A percentile compares a stretch with the other conserved stretches of the same genome.
Evolutionary conservation across 345 rosid genomes (phyloP).

Genomic region (Eucalyptus lansdowneana): DNA sequence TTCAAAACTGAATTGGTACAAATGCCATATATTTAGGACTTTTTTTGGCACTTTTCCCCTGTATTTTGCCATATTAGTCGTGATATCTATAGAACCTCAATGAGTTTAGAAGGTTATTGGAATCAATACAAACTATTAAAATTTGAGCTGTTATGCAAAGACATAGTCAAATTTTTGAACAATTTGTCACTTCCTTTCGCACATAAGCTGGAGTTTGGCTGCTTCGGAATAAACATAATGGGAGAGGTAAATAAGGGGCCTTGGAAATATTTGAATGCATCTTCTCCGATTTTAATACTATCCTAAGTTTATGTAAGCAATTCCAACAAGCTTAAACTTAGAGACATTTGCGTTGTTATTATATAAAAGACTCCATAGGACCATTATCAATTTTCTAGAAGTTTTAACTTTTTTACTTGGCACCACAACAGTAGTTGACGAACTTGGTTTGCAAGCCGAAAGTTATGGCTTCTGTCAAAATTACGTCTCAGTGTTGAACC

Average conservation of each 20-base stretch:
- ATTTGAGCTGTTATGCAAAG: neutral
- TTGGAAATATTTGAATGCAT: neutral
- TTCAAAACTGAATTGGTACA: fast-evolving
- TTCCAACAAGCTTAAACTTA: neutral
- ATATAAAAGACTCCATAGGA: neutral
- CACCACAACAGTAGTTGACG: neutral
- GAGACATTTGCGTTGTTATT: neutral
- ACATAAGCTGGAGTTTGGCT: neutral
- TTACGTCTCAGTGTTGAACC: neutral
- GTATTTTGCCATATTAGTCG: neutral
- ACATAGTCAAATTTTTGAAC: neutral
- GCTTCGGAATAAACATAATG: neutral
- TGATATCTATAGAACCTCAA: too few relatives aligned
- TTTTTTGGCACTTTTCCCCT: fast-evolving
- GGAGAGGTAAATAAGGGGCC: neutral
- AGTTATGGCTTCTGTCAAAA: neutral
- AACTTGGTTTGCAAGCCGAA: neutral
- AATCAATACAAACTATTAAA: neutral
- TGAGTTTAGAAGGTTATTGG: neutral
- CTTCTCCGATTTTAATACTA: neutral
- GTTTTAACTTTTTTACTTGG: neutral
- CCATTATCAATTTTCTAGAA: neutral
- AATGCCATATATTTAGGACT: fast-evolving
- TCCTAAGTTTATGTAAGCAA: neutral
- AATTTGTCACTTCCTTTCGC: neutral